phyloP scores from a whole-genome alignment of 2,329 filamentous ascomycete genomes.

The Nectriaceae sp. region DNA sequence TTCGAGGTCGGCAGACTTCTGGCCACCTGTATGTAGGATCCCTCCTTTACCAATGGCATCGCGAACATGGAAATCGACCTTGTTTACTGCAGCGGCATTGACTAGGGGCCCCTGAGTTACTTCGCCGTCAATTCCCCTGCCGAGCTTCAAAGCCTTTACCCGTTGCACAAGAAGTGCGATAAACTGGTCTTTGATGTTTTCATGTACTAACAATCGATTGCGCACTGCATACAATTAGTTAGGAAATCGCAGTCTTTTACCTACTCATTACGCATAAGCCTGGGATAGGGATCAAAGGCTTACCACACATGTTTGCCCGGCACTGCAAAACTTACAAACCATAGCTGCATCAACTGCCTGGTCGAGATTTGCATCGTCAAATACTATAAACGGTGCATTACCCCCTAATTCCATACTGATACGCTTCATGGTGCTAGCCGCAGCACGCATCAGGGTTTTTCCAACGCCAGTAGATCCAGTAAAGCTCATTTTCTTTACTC shows the following conservation, averaged over 20 bases:
- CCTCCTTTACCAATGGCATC: slow-evolving; percentile 62
- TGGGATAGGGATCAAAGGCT: slow-evolving; percentile 18
- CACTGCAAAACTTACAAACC: slow-evolving; percentile 66
- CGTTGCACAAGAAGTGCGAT: slow-evolving; percentile 46
- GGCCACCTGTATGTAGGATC: slow-evolving; percentile 56
- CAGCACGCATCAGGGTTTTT: slow-evolving; percentile 56
- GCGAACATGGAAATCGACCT: slow-evolving; percentile 60
- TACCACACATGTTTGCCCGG: slow-evolving; percentile 67
- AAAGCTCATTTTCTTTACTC: slow-evolving; percentile 60
- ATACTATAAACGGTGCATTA: slow-evolving; percentile 74
- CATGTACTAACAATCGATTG: slow-evolving; percentile 61
- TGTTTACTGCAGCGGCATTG: slow-evolving; percentile 61
- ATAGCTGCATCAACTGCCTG: slow-evolving; percentile 64
- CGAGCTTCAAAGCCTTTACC: slow-evolving; percentile 57
- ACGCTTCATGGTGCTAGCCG: slow-evolving; percentile 65
- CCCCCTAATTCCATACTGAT: slow-evolving; percentile 68
- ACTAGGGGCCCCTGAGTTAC: slow-evolving; percentile 61
- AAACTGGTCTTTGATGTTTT: slow-evolving; percentile 58
- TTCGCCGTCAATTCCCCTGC: slow-evolving; percentile 52
- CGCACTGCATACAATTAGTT: slow-evolving; percentile 33
- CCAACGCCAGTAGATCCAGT: slow-evolving; percentile 65
- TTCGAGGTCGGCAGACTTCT: slow-evolving; percentile 56
- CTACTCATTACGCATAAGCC: slow-evolving; percentile 37
- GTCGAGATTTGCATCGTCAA: slow-evolving; percentile 70
- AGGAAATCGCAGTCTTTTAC: too few relatives aligned